These are phyloP conservation scores for Glycine latifolia DNA, from an alignment of 306 rosid genomes.

Conservation along the genomic window DNA sequence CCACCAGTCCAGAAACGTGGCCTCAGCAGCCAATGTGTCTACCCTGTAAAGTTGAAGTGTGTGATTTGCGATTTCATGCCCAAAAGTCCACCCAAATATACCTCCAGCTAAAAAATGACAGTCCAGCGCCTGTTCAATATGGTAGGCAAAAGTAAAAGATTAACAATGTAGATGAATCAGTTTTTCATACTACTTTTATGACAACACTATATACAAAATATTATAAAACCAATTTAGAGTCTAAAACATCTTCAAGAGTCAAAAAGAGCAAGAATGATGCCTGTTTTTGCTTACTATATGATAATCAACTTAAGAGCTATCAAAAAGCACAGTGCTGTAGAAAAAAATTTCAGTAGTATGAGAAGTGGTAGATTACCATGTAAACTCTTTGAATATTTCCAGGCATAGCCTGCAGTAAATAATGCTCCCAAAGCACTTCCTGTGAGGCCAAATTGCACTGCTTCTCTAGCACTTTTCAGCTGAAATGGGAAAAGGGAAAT, in stretches of 20 bases:
- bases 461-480: conserved; percentile 83
- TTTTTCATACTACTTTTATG: background rate
- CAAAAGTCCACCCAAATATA: conserved; percentile 60
- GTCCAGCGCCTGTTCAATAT: conserved; percentile 70
- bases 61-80: conserved; percentile 78
- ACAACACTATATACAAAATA: conserved; percentile 9
- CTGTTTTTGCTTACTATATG: conserved; percentile 16
- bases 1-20: conserved; percentile 93
- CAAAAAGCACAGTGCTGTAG: background rate
- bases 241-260: background rate
- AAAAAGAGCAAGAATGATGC: conserved; percentile 1
- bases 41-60: conserved; percentile 81
- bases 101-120: conserved; percentile 80
- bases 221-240: conserved; percentile 22
- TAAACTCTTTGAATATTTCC: conserved; percentile 86
- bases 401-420: conserved; percentile 73
- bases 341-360: conserved; percentile 13
- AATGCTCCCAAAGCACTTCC: conserved; percentile 82
- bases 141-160: conserved; percentile 1
- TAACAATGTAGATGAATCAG: conserved; percentile 31
- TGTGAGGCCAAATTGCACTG: conserved; percentile 61
- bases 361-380: conserved; percentile 64
- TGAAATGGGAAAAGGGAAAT: conserved; percentile 49
- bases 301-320: conserved; percentile 19
- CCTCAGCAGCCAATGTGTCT: conserved; percentile 77